A percentile compares a stretch with the other conserved stretches of the same genome.
phyloP scores from a whole-genome alignment of 2,329 filamentous ascomycete genomes.

The Diaporthe ampelina region DNA sequence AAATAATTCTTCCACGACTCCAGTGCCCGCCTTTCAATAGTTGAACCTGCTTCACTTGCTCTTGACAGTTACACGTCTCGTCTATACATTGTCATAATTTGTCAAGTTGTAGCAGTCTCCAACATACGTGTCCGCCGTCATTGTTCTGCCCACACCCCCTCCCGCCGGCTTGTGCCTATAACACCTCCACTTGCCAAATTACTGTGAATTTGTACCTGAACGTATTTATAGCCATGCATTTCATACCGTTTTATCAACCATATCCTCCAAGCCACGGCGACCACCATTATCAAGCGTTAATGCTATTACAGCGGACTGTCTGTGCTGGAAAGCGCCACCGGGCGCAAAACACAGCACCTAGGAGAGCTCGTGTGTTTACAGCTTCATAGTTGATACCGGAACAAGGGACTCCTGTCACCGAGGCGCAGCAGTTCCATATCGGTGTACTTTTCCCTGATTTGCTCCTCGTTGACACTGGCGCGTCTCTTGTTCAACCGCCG shows the following conservation, averaged over 20 bases:
- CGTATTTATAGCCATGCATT: not conserved
- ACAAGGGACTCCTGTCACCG: conserved; percentile 26
- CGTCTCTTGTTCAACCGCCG: not conserved
- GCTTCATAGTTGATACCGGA: conserved; percentile 30
- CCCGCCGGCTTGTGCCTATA: not conserved
- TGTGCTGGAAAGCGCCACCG: not conserved
- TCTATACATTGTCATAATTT: not conserved
- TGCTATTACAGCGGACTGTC: not conserved
- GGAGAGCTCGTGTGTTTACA: too few species aligned
- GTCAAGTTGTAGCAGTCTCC: not conserved
- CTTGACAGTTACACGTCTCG: not conserved
- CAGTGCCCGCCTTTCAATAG: not conserved
- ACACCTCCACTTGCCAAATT: not conserved
- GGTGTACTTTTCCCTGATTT: conserved; percentile 19
- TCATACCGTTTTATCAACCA: not conserved
- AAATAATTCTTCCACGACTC: conserved; percentile 8
- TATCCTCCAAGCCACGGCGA: too few species aligned
- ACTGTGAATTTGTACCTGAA: not conserved
- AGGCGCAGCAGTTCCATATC: conserved; percentile 14
- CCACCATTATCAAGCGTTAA: not conserved
- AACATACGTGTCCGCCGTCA: not conserved
- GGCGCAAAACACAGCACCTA: not conserved
- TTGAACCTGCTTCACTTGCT: too few species aligned
- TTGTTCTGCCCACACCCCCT: not conserved
- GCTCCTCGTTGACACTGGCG: not conserved